Base-by-base conservation (phyloP, 1,284 basidiomycete genomes). In the Ustilago bromivora region DNA sequence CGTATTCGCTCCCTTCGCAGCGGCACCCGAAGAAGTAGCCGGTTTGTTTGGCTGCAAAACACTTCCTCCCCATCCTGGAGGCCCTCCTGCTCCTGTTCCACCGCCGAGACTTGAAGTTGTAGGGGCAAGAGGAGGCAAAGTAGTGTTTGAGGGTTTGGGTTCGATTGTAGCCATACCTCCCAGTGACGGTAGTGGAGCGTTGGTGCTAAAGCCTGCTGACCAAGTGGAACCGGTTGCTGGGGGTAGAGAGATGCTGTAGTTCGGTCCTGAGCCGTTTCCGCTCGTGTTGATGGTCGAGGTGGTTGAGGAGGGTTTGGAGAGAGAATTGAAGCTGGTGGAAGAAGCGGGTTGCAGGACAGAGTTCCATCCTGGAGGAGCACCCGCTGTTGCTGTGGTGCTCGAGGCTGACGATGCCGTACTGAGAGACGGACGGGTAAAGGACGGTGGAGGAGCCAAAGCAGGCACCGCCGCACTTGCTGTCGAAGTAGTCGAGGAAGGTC, bases 211-310 rank as follows among this genome's bases (percentile, higher is more conserved):
- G 55, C 54, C 8, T 0, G 57, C 49, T 38, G 12, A 57, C 66
- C 66, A 78, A 17, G 19, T 41, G 1, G 67, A 61, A 0, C 74
- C 69, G 6, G 74, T 69, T 1, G 80, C 77, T 8, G 78, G 75
- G 4, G 74, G 49, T 0, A 81, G 63, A 15, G 59, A 57, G 73
- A 82, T 75, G 64, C 78, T 82, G 69, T 82, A 82, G 47, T 82
- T 82, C n/a, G 81, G 73, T 1, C 75, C 81, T 13, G 41, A 51
- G 1, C 52, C 43, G 34, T 31, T 47, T 28, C 53, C 41, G 19
- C 51, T 40, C 53, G 51, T 19, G 23, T 28, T 28, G 31, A 15
- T 55, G 43, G 17, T 19, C 15, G 53, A 19, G 46, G 43, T 8
- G 34, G 46, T 4, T 28, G 23, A 28, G 4, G 56, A 41, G 40